phyloP scores from a whole-genome alignment of 176 grass and related monocot species.

The Zea luxurians region DNA sequence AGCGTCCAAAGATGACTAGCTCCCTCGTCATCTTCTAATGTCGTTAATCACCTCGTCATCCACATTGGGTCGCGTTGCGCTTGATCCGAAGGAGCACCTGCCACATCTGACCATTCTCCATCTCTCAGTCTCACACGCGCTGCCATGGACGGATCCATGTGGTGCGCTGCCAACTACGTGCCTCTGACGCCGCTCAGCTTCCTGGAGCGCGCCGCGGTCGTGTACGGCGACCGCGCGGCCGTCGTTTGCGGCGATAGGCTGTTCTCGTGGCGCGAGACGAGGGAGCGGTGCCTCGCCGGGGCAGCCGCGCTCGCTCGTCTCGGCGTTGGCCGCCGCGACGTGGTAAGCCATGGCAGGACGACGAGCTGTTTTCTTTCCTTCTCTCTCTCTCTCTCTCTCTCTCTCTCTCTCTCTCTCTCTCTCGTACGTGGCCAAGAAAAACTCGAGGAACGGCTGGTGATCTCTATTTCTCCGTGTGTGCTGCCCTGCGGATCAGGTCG shows the following conservation, averaged over 20 bases:
- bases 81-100: not conserved
- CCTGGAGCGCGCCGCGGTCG: constrained; percentile 59
- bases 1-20: not conserved
- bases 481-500: constrained; percentile 28
- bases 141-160: constrained; percentile 43
- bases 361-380: not conserved
- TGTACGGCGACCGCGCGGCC: constrained; percentile 50
- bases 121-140: not conserved
- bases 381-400: too few relatives aligned
- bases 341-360: constrained; percentile 27
- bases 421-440: too few relatives aligned
- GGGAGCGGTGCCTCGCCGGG: constrained; percentile 44
- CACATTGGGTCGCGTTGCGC: not conserved
- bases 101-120: not conserved
- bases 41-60: not conserved
- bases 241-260: constrained; percentile 37
- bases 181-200: constrained; percentile 60
- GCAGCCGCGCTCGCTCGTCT: constrained; percentile 54
- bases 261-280: constrained; percentile 50
- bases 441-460: not conserved
- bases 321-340: constrained; percentile 42
- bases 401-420: not conserved
- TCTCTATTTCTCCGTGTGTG: not conserved
- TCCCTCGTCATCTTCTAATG: not conserved
- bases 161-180: constrained; percentile 53